phyloP scores from a whole-genome alignment of 2,329 filamentous ascomycete genomes.

The Fusarium agapanthi region DNA sequence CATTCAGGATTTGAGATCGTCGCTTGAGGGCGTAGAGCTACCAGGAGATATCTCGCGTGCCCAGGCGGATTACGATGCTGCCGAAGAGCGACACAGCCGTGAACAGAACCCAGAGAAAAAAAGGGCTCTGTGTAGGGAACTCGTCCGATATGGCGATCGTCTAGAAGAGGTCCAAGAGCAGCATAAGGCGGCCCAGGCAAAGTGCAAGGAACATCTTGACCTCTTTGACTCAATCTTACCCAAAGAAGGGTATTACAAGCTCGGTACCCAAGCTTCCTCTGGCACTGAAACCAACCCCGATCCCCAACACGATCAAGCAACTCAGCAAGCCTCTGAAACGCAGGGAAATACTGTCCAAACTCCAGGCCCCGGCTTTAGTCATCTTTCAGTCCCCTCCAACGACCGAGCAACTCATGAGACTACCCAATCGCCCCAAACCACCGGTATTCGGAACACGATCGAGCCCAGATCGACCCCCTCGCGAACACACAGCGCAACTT shows the following conservation, averaged over 20 bases:
- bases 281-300: background rate
- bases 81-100: background rate
- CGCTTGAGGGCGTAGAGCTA: background rate
- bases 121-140: background rate
- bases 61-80: background rate
- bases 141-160: fast-evolving
- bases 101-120: fast-evolving
- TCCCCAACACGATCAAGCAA: background rate
- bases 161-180: background rate
- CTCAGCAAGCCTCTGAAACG: fast-evolving
- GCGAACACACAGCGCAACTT: background rate
- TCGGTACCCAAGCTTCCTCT: background rate
- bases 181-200: background rate
- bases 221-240: fast-evolving
- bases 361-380: fast-evolving
- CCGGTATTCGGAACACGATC: background rate
- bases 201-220: fast-evolving
- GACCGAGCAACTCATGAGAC: background rate
- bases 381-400: fast-evolving
- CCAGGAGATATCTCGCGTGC: background rate
- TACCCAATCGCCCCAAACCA: background rate
- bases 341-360: fast-evolving
- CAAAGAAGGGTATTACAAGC: background rate
- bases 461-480: background rate
- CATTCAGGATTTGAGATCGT: background rate